Base-by-base conservation (phyloP, 2,329 filamentous ascomycete genomes). In the Exophiala viscosa region DNA sequence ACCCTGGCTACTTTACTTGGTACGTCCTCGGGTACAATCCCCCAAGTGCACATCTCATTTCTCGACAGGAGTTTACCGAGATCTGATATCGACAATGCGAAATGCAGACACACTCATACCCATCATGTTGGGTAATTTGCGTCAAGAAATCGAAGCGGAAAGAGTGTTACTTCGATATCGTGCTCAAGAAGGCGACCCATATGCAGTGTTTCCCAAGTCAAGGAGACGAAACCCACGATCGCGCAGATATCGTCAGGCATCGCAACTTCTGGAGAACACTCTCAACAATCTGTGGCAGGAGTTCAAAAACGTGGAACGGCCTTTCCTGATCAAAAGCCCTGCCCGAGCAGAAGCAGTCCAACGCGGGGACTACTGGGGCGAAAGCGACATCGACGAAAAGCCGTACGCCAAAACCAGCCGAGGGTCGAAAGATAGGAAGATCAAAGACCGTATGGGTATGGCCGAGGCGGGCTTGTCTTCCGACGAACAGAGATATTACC, bases 1-100 rank as follows among this genome's bases (percentile, higher is more conserved):
- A 60, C 58, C 10, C n/a, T 62, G 14, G 41, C 52, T 11, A 61
- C 59, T n/a, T 53, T 59, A 20, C 44, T 61, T 11, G 58, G 58
- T 59, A 53, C 32, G 56, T 54, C 18, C 7, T 42, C 8, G 6
- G 23, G 15, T 41, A 13, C 7, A 13, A 13, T 36, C 34, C 5
- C 5, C 14, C 39, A 13, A 23, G 2, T 41, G 15, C 39, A 11
- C 3, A 41, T 42, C 39, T 52, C 23, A 48, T 39, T 6, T 10
- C 28, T 36, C 17, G 33, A n/a, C 33, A 53, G 58, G 58, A 5
- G 58, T 62, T 28, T 61, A 62, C 20, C 52, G 53, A 17, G 48
- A 50, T 39, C 52, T 59, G 10, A 49, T 60, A 39, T 57, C 54
- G 13, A 59, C 60, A 8, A 53, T 61, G 45, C 52, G 52, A 15